These are phyloP conservation scores for Dipodascopsis uninucleata DNA, from an alignment of 805 yeast species.

Conservation along the genomic window DNA sequence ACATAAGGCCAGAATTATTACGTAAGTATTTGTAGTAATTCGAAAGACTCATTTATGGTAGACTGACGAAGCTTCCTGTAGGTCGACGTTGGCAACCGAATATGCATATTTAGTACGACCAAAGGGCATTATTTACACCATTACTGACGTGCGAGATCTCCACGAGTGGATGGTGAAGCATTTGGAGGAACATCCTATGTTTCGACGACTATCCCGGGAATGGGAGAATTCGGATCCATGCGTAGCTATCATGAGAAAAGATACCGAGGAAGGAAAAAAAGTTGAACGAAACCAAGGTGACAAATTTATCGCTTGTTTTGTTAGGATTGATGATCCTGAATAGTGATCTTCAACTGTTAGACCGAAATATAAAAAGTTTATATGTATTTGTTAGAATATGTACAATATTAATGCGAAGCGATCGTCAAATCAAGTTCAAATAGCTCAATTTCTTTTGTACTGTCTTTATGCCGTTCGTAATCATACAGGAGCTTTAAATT, in stretches of 20 bases:
- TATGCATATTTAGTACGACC: slow-evolving; percentile 86
- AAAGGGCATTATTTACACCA: slow-evolving; percentile 87
- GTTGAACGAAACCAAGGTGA: slow-evolving; percentile 85
- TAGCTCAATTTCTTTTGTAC: slow-evolving; percentile 11
- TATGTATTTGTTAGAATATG: neutral
- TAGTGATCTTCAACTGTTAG: neutral
- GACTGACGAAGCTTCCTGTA: neutral
- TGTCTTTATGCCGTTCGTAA: slow-evolving; percentile 5
- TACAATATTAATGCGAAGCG: neutral
- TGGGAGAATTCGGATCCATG: slow-evolving; percentile 81
- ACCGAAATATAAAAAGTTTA: neutral
- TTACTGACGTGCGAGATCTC: slow-evolving; percentile 90
- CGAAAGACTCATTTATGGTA: neutral
- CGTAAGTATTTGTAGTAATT: slow-evolving; percentile 40
- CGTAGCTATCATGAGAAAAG: slow-evolving; percentile 78
- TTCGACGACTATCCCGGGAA: slow-evolving; percentile 70
- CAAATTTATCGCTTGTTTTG: slow-evolving; percentile 76
- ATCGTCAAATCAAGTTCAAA: slow-evolving; percentile 11
- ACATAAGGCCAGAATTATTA: slow-evolving; percentile 94
- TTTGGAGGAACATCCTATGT: slow-evolving; percentile 84
- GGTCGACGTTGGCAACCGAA: slow-evolving; percentile 73
- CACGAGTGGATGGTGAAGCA: slow-evolving; percentile 97
- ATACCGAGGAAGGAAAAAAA: slow-evolving; percentile 98
- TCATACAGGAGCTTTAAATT: slow-evolving; percentile 16
- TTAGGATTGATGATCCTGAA: slow-evolving; percentile 23